Evolutionary conservation across 2,329 filamentous ascomycete genomes (phyloP).

Genomic region (Curvularia sp.): DNA sequence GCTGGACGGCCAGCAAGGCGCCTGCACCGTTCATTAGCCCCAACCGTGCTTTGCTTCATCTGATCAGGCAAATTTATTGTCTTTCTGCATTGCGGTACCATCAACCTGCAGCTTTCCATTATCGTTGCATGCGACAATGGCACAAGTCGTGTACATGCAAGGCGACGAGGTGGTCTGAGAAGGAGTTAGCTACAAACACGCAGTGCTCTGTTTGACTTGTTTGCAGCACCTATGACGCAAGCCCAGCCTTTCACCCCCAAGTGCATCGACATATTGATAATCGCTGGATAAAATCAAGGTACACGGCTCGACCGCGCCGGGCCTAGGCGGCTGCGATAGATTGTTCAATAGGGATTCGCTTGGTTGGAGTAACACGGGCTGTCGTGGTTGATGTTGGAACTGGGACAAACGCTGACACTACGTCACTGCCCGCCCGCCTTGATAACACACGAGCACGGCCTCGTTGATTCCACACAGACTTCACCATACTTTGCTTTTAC

Average conservation of each 20-base stretch:
- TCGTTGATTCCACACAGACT: constrained; percentile 11
- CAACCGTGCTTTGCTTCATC: not conserved
- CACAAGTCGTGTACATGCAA: not conserved
- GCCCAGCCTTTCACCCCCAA: constrained; percentile 6
- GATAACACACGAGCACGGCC: constrained; percentile 17
- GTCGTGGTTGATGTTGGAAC: constrained; percentile 17
- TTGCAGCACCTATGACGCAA: constrained; percentile 3
- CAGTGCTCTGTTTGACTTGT: not conserved
- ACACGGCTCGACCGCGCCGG: constrained; percentile 19
- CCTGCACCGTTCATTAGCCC: not conserved
- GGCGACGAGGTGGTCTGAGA: not conserved
- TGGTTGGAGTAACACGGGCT: constrained; percentile 15
- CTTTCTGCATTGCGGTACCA: not conserved
- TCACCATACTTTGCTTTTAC: constrained; percentile 4
- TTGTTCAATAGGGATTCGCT: constrained; percentile 22
- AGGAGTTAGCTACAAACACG: not conserved
- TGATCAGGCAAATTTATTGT: not conserved
- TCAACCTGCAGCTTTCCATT: not conserved
- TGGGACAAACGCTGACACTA: constrained; percentile 25
- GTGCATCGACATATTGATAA: constrained; percentile 3
- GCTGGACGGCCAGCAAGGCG: not conserved
- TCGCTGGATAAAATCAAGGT: constrained; percentile 8
- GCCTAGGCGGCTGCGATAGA: constrained; percentile 24
- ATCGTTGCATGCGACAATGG: not conserved
- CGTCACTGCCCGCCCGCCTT: constrained; percentile 29